A percentile compares a stretch with the other conserved stretches of the same genome.
Evolutionary conservation across 441 rosid genomes (phyloP).

Genomic region (Brassica balearica): DNA sequence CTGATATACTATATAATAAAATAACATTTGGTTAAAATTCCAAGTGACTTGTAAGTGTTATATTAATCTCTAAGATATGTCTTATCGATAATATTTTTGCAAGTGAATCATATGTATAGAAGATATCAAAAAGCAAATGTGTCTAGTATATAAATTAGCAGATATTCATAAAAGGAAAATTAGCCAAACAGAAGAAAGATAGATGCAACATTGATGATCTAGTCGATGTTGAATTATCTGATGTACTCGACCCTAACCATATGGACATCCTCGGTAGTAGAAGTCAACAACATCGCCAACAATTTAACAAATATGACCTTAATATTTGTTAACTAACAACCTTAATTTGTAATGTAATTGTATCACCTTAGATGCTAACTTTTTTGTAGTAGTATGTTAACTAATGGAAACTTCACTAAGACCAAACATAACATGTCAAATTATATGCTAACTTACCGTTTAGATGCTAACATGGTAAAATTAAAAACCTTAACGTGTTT

Average conservation of each 20-base stretch:
- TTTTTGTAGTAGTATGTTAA: neutral
- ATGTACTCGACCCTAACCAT: neutral
- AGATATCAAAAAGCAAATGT: neutral
- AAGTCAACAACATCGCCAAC: neutral
- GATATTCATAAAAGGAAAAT: neutral
- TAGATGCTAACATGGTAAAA: neutral
- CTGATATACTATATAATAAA: neutral
- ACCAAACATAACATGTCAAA: neutral
- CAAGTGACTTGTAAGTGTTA: neutral
- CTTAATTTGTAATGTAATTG: neutral
- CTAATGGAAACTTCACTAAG: neutral
- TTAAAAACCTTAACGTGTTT: neutral
- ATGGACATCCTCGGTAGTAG: neutral
- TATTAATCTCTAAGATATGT: neutral
- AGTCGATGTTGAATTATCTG: neutral
- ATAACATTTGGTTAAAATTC: neutral
- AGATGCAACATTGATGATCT: neutral
- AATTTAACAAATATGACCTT: neutral
- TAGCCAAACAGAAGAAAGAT: neutral
- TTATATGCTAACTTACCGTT: neutral
- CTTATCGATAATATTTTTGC: neutral
- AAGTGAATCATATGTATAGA: neutral
- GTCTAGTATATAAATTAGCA: neutral
- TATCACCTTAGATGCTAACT: neutral
- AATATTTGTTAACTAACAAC: neutral